Conservation (phyloP, 768 basidiomycete genomes). For the Peribolospora kevripleyi region DNA sequence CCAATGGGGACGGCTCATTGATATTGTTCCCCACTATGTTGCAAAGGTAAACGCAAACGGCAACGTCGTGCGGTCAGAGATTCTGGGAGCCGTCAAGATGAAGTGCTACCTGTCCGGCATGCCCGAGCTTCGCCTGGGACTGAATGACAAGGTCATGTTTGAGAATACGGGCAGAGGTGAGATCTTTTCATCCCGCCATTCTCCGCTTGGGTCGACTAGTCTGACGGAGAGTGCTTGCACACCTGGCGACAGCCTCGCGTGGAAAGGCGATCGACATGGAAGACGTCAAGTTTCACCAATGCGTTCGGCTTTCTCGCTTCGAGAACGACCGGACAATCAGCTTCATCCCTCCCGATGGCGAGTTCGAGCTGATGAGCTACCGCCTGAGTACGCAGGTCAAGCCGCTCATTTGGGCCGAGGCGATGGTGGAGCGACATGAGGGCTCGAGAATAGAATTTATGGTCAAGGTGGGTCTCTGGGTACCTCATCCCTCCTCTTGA, state of each 20-base stretch:
- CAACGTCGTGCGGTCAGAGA: conserved; percentile 89
- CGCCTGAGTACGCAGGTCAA: conserved; percentile 74
- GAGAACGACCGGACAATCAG: conserved; percentile 98
- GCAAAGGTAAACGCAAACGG: conserved; percentile 80
- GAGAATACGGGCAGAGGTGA: conserved; percentile 83
- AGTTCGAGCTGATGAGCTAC: conserved; percentile 96
- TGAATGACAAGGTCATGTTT: conserved; percentile 99
- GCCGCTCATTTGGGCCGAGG: conserved; percentile 92
- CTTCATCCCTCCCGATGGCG: conserved; percentile 96
- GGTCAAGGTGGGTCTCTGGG: conserved; percentile 33
- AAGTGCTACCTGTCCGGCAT: conserved; percentile 99
- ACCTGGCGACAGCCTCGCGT: conserved; percentile 36
- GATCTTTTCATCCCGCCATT: conserved; percentile 14
- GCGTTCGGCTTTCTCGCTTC: conserved; percentile 84
- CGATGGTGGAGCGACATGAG: conserved; percentile 75
- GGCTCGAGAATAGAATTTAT: conserved; percentile 86
- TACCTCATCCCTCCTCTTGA: too few species aligned
- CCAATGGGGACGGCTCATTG: not conserved
- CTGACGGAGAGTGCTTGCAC: conserved; percentile 1
- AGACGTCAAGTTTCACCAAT: conserved; percentile 99
- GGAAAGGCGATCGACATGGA: conserved; percentile 99
- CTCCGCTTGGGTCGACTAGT: not conserved
- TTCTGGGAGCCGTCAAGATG: conserved; percentile 97
- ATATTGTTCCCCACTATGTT: not conserved
- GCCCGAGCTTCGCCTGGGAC: conserved; percentile 81